Base-by-base conservation (phyloP, 169 alveolate species). In the Perkinsus olseni region DNA sequence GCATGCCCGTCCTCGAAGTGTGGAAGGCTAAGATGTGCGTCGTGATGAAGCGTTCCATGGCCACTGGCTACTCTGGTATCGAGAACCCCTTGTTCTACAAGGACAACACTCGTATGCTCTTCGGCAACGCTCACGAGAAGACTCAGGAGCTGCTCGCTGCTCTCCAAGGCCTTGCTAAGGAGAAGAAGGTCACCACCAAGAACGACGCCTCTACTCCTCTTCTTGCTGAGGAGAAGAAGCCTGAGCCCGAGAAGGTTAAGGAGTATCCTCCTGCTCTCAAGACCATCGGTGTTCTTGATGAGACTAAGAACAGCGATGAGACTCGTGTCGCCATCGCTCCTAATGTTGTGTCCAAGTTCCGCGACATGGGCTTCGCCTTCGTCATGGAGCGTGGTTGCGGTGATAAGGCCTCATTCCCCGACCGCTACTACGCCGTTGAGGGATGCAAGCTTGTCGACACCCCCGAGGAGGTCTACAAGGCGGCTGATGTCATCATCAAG, bases 1-100 rank as follows among this genome's bases (percentile, higher is more conserved):
- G 99, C 82, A 98, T 98, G 99, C 99, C 99, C 0, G 99, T 98
- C 91, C 96, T 98, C 39, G 98, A 97, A 94, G 99, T 96, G 39
- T 98, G 99, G 99, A 97, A 97, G 92, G 98, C 98, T 50, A 97
- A 97, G 92, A 95, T 95, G 92, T 96, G 96, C 37, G 96, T 98
- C 91, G 98, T 97, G 74, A 94, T 97, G 94, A 98, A 98, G 95
- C 97, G 99, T 62, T 96, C 98, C 34, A 94, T 98, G 97, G 99
- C 97, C 31, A 95, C 97, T n/a, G 99, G 99, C 51, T 98, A 98
- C 96, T 98, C 99, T 51, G 98, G 97, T 39, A 97, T 98, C 90
- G 99, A 98, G 50, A 98, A 98, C 93, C 99, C 99, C 1, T 95
- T 98, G 51, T 98, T 98, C 97, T 96, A 93, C 95, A 93, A 94